Conservation (phyloP, 306 rosid species). For the Argentina anserina region DNA sequence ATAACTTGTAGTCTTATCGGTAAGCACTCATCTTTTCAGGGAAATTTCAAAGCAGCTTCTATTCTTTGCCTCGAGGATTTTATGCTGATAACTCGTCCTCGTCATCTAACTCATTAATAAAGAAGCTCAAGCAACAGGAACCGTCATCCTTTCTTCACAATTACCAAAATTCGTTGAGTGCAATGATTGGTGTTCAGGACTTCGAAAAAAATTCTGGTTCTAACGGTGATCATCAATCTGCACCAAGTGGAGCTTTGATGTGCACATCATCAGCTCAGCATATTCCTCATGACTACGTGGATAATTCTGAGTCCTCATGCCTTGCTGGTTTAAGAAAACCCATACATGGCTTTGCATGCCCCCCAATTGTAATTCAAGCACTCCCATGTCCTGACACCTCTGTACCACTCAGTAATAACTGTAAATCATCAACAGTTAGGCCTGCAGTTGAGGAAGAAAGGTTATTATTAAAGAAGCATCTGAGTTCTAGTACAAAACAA, state of each 20-base stretch:
- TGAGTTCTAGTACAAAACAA: constrained; percentile 18
- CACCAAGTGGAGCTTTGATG: constrained; percentile 24
- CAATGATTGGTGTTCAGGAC: constrained; percentile 8
- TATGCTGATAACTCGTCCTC: constrained; percentile 13
- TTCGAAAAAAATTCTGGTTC: constrained; percentile 24
- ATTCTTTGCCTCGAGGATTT: constrained; percentile 20
- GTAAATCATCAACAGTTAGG: constrained; percentile 20
- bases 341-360: background rate
- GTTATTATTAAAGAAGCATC: constrained; percentile 8
- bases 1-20: background rate
- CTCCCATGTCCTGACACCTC: no score
- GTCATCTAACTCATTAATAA: constrained; percentile 13
- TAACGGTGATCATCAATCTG: constrained; percentile 20
- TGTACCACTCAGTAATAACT: constrained; percentile 19
- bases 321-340: background rate
- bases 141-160: constrained; percentile 26
- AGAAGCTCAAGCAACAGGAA: constrained; percentile 29
- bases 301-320: constrained; percentile 32
- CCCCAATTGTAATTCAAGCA: constrained; percentile 1
- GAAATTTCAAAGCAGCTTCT: constrained; percentile 20
- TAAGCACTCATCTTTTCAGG: constrained; percentile 30
- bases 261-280: constrained; percentile 23
- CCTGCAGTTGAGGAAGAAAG: constrained; percentile 21
- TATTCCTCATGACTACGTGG: constrained; percentile 20
- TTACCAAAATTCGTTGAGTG: constrained; percentile 21